Base-by-base conservation (phyloP, 345 rosid species). In the Viola odorata region DNA sequence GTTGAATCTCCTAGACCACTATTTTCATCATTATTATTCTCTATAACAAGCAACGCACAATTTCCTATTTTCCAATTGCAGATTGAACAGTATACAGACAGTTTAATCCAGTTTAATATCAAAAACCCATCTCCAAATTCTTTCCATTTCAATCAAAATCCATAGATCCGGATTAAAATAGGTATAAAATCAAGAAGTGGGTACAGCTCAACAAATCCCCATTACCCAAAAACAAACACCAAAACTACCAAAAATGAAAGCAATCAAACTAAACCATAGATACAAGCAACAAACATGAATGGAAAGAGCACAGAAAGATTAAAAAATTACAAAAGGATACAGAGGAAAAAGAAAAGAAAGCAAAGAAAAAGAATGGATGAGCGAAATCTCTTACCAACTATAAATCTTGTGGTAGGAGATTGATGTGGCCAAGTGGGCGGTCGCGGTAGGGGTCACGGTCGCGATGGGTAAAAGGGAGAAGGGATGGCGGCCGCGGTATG, bases 171-270 rank as follows among this genome's bases (percentile, higher is more conserved):
- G 32, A 75, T 59, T 10, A 58, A n/a, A n/a, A n/a, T n/a, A n/a
- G n/a, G 17, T 66, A 55, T 12, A 44, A 23, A 23, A 23, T 23
- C 32, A 23, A 23, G 32, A 23, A 23, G 32, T 23, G 32, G 32
- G 32, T 23, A 23, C 32, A 41, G 60, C 13, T 48, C 15, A 63
- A 67, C 61, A 53, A 53, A 60, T 68, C 73, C 68, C 70, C 82
- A 77, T 74, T 71, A 55, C 72, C 32, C 32, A 23, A 23, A 7
- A 7, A 44, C 1, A 44, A 44, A 6, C 9, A 72, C 37, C 57
- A 52, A n/a, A 36, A 62, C 48, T 10, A 75, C 51, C 55, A 9
- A 8, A 50, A 58, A 3, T 6, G 16, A 70, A 13, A 57, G 44
- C 48, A 53, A 23, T 23, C 32, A 52, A 5, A n/a, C 62, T 2